Conservation (phyloP, 2,329 filamentous ascomycete species). For the Botrytis hyacinthi region DNA sequence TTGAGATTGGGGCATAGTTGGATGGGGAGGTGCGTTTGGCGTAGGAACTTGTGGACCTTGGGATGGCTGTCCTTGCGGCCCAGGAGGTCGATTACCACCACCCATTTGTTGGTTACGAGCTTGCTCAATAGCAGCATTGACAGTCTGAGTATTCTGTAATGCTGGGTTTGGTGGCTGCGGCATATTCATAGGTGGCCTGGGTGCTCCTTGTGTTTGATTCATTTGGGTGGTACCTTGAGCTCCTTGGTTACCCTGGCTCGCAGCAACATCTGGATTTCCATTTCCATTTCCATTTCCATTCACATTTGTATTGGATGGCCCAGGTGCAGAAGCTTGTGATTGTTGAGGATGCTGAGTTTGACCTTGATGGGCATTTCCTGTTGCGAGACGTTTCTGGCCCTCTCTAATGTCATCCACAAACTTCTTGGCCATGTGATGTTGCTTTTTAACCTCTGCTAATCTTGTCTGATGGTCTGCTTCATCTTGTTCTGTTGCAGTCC, state of each 20-base stretch:
- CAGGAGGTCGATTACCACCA: slow-evolving; percentile 30
- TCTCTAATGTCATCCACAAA: slow-evolving; percentile 51
- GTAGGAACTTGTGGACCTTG: slow-evolving; percentile 25
- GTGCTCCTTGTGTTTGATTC: slow-evolving; percentile 27
- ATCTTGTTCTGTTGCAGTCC: slow-evolving; percentile 49
- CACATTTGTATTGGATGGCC: not conserved
- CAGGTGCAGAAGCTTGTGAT: slow-evolving; percentile 25
- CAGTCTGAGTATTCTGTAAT: slow-evolving; percentile 37
- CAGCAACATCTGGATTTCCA: not conserved
- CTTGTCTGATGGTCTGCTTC: slow-evolving; percentile 46
- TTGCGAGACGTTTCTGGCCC: slow-evolving; percentile 33
- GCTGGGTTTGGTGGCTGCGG: slow-evolving; percentile 36
- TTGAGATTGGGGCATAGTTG: slow-evolving; percentile 26
- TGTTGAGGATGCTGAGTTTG: slow-evolving; percentile 10
- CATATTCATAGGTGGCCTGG: slow-evolving; percentile 35
- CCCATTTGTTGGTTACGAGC: slow-evolving; percentile 39
- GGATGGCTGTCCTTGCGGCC: slow-evolving; percentile 28
- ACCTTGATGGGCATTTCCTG: slow-evolving; percentile 7
- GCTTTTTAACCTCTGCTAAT: slow-evolving; percentile 47
- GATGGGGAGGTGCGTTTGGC: slow-evolving; percentile 27
- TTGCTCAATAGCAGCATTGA: slow-evolving; percentile 39
- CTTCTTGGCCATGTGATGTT: slow-evolving; percentile 47
- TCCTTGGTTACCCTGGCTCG: slow-evolving; percentile 7
- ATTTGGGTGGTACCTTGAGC: slow-evolving; percentile 25
- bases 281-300: not conserved